These are phyloP conservation scores for Pyrrhoderma lamaoense DNA, from an alignment of 1,284 basidiomycete species.

Conservation along the genomic window DNA sequence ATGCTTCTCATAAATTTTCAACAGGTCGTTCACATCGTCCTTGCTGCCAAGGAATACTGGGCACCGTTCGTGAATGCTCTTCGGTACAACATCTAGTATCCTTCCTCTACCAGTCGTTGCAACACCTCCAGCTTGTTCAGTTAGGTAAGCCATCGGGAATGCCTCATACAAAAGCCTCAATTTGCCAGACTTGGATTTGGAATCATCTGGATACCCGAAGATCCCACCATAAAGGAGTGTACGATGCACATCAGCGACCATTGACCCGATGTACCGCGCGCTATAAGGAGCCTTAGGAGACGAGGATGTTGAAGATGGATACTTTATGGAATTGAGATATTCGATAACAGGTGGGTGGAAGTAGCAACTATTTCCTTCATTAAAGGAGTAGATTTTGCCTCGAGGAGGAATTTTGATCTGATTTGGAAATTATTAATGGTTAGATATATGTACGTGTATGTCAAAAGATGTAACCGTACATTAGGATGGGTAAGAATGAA, in stretches of 20 bases:
- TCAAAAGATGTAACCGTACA: constrained; percentile 36
- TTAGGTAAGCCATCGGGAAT: constrained; percentile 98
- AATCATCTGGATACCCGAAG: constrained; percentile 97
- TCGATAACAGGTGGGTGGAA: constrained; percentile 82
- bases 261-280: constrained; percentile 96
- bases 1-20: constrained; percentile 63
- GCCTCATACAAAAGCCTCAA: constrained; percentile 94
- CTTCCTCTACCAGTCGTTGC: constrained; percentile 91
- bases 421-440: too few species aligned
- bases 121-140: constrained; percentile 91
- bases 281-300: constrained; percentile 78
- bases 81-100: constrained; percentile 91
- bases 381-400: constrained; percentile 99
- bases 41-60: constrained; percentile 92
- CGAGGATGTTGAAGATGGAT: constrained; percentile 38
- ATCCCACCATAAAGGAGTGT: constrained; percentile 97
- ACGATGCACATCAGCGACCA: constrained; percentile 98
- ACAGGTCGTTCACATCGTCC: constrained; percentile 89
- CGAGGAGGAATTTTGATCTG: constrained; percentile 89
- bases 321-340: constrained; percentile 96
- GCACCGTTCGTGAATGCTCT: constrained; percentile 86
- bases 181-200: constrained; percentile 96
- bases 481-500: constrained; percentile 99
- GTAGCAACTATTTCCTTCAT: constrained; percentile 96
- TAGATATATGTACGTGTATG: constrained; percentile 14